These are phyloP conservation scores for Melaleuca alternifolia DNA, from an alignment of 345 rosid genomes.

Conservation along the genomic window DNA sequence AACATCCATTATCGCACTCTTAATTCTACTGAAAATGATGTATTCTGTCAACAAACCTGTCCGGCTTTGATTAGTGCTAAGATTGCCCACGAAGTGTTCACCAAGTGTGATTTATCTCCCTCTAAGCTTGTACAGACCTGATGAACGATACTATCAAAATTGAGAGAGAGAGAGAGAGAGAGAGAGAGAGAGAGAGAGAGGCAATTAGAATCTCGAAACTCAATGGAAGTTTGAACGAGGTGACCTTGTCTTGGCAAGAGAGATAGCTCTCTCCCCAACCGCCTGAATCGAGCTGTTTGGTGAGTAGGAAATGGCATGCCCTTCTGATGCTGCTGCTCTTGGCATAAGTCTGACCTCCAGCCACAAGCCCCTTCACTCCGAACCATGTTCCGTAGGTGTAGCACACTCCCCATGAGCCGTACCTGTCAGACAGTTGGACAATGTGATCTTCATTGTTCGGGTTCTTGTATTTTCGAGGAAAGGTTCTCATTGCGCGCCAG, in stretches of 20 bases:
- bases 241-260: slow-evolving; percentile 49
- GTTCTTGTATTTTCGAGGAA: background rate
- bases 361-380: slow-evolving; percentile 51
- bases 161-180: background rate
- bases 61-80: slow-evolving; percentile 55
- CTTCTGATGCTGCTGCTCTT: slow-evolving; percentile 22
- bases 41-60: slow-evolving; percentile 23
- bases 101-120: slow-evolving; percentile 31
- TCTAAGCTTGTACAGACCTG: slow-evolving; percentile 45
- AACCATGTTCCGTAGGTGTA: slow-evolving; percentile 79
- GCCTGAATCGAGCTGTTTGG: slow-evolving; percentile 43
- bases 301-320: slow-evolving; percentile 50
- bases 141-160: background rate
- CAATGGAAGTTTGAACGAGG: background rate
- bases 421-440: slow-evolving; percentile 18
- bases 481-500: background rate
- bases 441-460: background rate
- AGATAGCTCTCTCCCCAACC: slow-evolving; percentile 80
- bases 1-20: background rate
- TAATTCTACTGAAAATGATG: background rate
- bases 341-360: slow-evolving; percentile 25
- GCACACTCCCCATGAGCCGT: slow-evolving; percentile 81
- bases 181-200: background rate
- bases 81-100: slow-evolving; percentile 75
- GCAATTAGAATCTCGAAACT: background rate